Conservation (phyloP, 2,329 filamentous ascomycete species). For the Torrubiella hemipterigena region DNA sequence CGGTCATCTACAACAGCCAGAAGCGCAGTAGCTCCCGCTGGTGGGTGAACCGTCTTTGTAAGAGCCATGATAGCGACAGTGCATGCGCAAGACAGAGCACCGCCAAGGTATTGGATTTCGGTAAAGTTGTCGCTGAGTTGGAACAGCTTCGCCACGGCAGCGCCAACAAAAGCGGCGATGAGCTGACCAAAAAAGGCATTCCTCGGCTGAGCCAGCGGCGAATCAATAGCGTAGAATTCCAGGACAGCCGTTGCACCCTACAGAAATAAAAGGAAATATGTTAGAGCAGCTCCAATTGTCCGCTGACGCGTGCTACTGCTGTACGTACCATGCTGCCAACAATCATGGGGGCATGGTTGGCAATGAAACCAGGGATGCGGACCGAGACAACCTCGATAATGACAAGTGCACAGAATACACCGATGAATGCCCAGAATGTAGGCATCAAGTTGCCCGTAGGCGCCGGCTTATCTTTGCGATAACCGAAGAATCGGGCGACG, state of each 20-base stretch:
- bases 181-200: constrained; percentile 58
- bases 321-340: constrained; percentile 57
- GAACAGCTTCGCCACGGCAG: constrained; percentile 55
- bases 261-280: background rate
- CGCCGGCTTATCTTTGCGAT: constrained; percentile 30
- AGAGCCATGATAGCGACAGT: constrained; percentile 54
- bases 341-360: constrained; percentile 44
- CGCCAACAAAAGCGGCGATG: constrained; percentile 47
- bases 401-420: constrained; percentile 48
- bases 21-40: constrained; percentile 62
- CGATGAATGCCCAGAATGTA: constrained; percentile 52
- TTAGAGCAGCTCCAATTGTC: background rate
- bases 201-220: constrained; percentile 61
- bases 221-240: constrained; percentile 59
- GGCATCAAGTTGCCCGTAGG: constrained; percentile 45
- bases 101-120: constrained; percentile 49
- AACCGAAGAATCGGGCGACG: constrained; percentile 57
- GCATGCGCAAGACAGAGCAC: constrained; percentile 50
- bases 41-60: constrained; percentile 62
- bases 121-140: constrained; percentile 32
- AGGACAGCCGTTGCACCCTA: constrained; percentile 67
- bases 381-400: constrained; percentile 46
- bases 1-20: constrained; percentile 50
- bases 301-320: background rate
- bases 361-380: constrained; percentile 40